These are phyloP conservation scores for Aureobasidium sp. DNA, from an alignment of 2,329 filamentous ascomycete species.

Conservation along the genomic window DNA sequence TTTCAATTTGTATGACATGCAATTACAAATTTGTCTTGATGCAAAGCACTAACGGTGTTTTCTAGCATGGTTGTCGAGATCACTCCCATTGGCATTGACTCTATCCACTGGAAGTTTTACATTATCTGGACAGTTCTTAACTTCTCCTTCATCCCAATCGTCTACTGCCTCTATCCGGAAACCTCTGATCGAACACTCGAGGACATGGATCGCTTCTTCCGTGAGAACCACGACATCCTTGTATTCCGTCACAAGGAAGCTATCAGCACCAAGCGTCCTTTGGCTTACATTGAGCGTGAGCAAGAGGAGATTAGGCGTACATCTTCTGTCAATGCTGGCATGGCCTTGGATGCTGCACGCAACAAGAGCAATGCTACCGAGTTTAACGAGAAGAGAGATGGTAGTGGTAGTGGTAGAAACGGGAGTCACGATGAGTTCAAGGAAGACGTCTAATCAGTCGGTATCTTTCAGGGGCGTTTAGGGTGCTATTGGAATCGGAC, in stretches of 20 bases:
- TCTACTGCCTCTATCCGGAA: slow-evolving; percentile 35
- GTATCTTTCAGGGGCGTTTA: no score
- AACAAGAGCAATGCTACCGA: slow-evolving; percentile 15
- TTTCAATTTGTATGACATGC: slow-evolving; percentile 28
- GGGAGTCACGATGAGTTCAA: neutral
- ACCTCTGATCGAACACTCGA: slow-evolving; percentile 29
- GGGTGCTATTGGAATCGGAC: no score
- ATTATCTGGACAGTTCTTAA: slow-evolving; percentile 23
- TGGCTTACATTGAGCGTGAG: slow-evolving; percentile 44
- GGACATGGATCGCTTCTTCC: slow-evolving; percentile 28
- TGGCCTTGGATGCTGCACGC: slow-evolving; percentile 3
- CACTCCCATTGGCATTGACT: slow-evolving; percentile 38
- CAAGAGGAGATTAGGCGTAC: slow-evolving; percentile 27
- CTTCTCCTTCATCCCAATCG: slow-evolving; percentile 39
- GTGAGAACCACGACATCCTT: slow-evolving; percentile 31
- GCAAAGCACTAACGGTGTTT: neutral
- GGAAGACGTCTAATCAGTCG: slow-evolving; percentile 11
- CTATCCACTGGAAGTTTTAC: slow-evolving; percentile 24
- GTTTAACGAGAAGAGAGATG: slow-evolving; percentile 3
- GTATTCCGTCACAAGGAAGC: slow-evolving; percentile 45
- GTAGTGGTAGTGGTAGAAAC: neutral
- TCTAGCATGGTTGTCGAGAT: slow-evolving; percentile 33
- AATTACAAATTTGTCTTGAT: neutral
- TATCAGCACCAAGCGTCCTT: slow-evolving; percentile 39
- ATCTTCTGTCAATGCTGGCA: slow-evolving; percentile 11